Percentiles rank a stretch among this genome's conserved stretches.
These are phyloP conservation scores for Verticillium isaacii DNA, from an alignment of 2,329 filamentous ascomycete genomes.

Conservation along the genomic window DNA sequence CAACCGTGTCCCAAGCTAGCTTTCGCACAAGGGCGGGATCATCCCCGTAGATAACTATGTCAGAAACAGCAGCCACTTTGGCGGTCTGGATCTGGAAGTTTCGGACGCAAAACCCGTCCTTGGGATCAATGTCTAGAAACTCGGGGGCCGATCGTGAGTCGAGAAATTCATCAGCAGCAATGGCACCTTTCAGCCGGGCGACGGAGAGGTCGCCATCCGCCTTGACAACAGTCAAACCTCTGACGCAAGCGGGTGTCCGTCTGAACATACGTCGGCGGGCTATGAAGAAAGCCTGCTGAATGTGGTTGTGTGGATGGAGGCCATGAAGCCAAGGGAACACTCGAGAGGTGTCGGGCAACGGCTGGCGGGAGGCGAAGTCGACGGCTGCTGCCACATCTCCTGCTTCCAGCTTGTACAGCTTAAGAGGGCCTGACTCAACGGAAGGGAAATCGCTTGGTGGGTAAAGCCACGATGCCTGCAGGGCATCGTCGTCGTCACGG, in stretches of 20 bases:
- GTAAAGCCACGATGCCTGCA: slow-evolving; percentile 61
- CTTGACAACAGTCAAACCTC: slow-evolving; percentile 82
- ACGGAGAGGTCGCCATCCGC: slow-evolving; percentile 72
- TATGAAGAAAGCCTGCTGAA: slow-evolving; percentile 87
- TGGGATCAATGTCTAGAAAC: slow-evolving; percentile 81
- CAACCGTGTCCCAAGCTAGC: slow-evolving; percentile 63
- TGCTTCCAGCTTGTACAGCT: slow-evolving; percentile 70
- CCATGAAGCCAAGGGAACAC: slow-evolving; percentile 98
- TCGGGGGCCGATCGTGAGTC: slow-evolving; percentile 37
- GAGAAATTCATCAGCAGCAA: slow-evolving; percentile 77
- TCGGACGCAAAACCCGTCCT: slow-evolving; percentile 86
- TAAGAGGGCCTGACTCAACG: slow-evolving; percentile 45
- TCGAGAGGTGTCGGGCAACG: slow-evolving; percentile 75
- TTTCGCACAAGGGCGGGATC: slow-evolving; percentile 56
- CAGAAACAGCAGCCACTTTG: slow-evolving; percentile 82
- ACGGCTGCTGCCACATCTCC: slow-evolving; percentile 66
- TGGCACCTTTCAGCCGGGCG: slow-evolving; percentile 79
- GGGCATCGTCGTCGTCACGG: slow-evolving; percentile 46
- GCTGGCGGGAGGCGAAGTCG: slow-evolving; percentile 70
- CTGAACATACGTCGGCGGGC: slow-evolving; percentile 67
- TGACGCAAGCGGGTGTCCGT: slow-evolving; percentile 69
- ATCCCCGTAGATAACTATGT: slow-evolving; percentile 89
- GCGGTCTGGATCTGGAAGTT: slow-evolving; percentile 96
- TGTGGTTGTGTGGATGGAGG: slow-evolving; percentile 79
- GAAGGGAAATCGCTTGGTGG: slow-evolving; percentile 63